Conservation (phyloP, 495 filamentous ascomycete genomes). For the Sporormia fimetaria region DNA sequence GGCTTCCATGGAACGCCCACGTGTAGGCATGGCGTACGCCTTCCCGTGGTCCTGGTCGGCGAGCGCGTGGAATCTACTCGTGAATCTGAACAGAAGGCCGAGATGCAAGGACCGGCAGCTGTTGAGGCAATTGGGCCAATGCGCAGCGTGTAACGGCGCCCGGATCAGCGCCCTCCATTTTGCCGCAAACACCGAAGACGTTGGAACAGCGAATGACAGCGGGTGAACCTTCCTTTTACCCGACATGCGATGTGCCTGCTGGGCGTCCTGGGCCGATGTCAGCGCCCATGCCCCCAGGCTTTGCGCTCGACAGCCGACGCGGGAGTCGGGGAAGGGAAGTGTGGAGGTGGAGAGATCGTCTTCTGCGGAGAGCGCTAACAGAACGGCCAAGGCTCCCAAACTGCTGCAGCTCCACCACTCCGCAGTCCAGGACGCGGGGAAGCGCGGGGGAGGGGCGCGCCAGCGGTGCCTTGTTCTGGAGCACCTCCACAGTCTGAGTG, state of each 20-base stretch:
- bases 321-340: background rate
- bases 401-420: constrained; percentile 14
- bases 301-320: no score
- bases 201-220: constrained; percentile 7
- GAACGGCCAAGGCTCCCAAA: constrained; percentile 3
- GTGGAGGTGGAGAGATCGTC: background rate
- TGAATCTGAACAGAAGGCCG: no score
- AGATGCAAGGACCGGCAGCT: no score
- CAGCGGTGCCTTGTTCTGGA: background rate
- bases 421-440: constrained; percentile 9
- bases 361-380: background rate
- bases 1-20: no score
- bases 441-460: background rate
- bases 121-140: no score
- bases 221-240: constrained; percentile 14
- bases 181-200: constrained; percentile 5
- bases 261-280: no score
- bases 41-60: constrained; percentile 7
- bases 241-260: constrained; percentile 5
- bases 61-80: background rate
- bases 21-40: constrained; percentile 8
- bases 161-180: constrained; percentile 1
- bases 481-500: constrained; percentile 5
- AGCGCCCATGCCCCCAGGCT: no score
- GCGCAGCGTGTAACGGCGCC: no score